Evolutionary conservation across 306 rosid species (phyloP), one percentile per base, ranked within the genome.

Genomic region (Cicer arietinum): DNA sequence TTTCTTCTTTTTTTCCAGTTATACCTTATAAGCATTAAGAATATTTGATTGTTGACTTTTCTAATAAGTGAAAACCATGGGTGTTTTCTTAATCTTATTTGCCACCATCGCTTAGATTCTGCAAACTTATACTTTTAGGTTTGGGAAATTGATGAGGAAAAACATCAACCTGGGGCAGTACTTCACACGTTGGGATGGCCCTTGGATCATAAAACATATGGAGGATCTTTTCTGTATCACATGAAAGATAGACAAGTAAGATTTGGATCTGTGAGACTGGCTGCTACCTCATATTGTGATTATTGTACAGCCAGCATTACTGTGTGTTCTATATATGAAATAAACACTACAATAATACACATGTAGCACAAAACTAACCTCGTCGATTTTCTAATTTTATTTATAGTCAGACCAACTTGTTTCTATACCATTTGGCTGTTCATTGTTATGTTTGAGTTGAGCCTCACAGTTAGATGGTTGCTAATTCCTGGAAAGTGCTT

Each of bases 151-250:
- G 90, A 91, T 30, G 89, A 85, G 81, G 78, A 59, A 71, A 94
- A 88, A 51, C 98, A 94, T 77, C 80, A 87, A 61, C 97, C 96
- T 50, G 98, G 98, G 53, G 78, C 88, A 25, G 94, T 94, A 84
- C 75, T 94, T 77, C 98, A 94, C 84, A 94, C 97, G 10, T 61
- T 94, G 77, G 98, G 98, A 69, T 94, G 97, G 97, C 98, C 98
- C 60, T 74, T 94, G 84, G 91, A 94, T 85, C 87, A 56, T 78
- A 91, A 90, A 80, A 91, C 98, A 58, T 94, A 94, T 30, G 98
- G 98, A 37, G 98, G 98, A 73, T 94, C 98, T 58, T 94, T 94
- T 88, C 76, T 94, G 68, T 94, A 94, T 82, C 98, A 94, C 91
- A 92, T 94, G 96, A 86, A 88, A 46, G 91, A 94, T 80, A 88